Evolutionary conservation across 192 early-diverging fungal genomes (phyloP), one percentile per base, ranked within the genome.

Genomic region (Backusella mclennaniae): DNA sequence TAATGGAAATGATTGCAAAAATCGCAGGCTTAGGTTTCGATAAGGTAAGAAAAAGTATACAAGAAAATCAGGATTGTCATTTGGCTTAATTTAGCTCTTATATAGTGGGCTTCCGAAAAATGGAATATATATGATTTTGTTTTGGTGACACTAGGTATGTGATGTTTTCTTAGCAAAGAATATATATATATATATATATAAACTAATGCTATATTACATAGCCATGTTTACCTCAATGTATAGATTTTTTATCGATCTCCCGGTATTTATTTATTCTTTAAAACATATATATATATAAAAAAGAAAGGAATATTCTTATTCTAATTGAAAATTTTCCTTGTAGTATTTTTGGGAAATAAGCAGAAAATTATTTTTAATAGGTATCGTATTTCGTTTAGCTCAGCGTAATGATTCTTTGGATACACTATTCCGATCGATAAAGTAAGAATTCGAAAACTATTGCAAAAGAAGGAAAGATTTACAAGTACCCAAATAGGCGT

Each of bases 361-460:
- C 29, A 69, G 75, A 19, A 75, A 66, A n/a, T 9, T 80, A 12
- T 31, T 36, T 15, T 52, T 36, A 29, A 67, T 76, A 19, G 67
- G 46, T 29, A 17, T 80, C 35, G 73, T 69, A 23, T 74, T 80
- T 26, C 73, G 78, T 11, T 56, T 80, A 66, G 73, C 52, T 7
- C 73, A 80, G 17, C 49, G 74, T 36, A 80, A 46, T 35, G 67
- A 63, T 12, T 31, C 70, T 26, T 46, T 80, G 7, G 67, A 75
- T 36, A 75, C 74, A 4, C 31, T 80, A 46, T 75, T 80, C 15
- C 49, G 53, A n/a, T 67, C 69, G 1, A 49, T 67, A 8, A 74
- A 72, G 78, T 80, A 75, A 74, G 73, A 67, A 11, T 14, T 12
- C 5, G 26, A 4, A 3, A 4, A 35, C 2, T 2, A 3, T 33